Conservation (phyloP, 1,284 basidiomycete genomes). For the Jaminaea rosea region DNA sequence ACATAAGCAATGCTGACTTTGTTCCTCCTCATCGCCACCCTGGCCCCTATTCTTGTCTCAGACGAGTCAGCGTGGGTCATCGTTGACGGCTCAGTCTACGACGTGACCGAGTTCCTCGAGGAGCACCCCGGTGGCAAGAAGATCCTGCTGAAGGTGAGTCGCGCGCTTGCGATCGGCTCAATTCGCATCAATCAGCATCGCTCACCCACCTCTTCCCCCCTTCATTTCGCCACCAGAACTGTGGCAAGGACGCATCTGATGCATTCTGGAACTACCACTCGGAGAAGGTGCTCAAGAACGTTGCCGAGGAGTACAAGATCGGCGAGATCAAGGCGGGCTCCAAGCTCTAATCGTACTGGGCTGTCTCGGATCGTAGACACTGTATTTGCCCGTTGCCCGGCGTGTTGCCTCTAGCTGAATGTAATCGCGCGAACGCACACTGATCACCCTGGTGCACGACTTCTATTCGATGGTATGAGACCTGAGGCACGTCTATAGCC, state of each 20-base stretch:
- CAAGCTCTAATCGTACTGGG: background rate
- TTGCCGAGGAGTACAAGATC: constrained; percentile 29
- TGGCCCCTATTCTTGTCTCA: constrained; percentile 5
- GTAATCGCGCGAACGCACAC: too few species aligned
- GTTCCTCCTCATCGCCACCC: background rate
- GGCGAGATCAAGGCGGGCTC: constrained; percentile 17
- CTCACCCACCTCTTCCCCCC: too few species aligned
- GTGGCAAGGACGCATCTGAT: constrained; percentile 43
- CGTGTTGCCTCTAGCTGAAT: too few species aligned
- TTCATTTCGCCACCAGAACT: too few species aligned
- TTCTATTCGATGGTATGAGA: too few species aligned
- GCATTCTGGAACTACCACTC: constrained; percentile 43
- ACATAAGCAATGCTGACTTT: background rate
- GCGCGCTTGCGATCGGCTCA: too few species aligned
- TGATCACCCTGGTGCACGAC: too few species aligned
- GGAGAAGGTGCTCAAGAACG: constrained; percentile 40
- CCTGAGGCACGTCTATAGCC: too few species aligned
- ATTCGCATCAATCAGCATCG: too few species aligned
- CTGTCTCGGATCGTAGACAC: too few species aligned
- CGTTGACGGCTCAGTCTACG: constrained; percentile 43
- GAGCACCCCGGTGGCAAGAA: constrained; percentile 47
- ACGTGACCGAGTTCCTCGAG: constrained; percentile 45
- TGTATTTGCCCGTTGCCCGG: too few species aligned
- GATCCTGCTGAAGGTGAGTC: constrained; percentile 25
- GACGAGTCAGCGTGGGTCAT: constrained; percentile 44